Evolutionary conservation across 2,329 filamentous ascomycete species (phyloP), one percentile per base, ranked within the genome.

Genomic region (Colletotrichum acutatum): DNA sequence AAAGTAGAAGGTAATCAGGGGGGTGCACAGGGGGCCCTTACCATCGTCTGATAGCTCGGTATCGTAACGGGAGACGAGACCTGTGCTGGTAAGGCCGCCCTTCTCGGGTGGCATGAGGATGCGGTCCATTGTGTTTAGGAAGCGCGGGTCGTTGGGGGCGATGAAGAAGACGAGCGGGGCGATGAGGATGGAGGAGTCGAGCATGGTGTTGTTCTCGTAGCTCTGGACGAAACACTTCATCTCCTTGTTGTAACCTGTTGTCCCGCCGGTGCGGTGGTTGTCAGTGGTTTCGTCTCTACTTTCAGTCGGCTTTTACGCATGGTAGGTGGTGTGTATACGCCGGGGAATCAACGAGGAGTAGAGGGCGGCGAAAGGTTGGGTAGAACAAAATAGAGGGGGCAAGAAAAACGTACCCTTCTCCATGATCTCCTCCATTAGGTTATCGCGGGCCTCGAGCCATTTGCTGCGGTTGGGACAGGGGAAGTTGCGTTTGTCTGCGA

Each of bases 141-240:
- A 95, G 5, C 93, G 88, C 0, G 93, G 93, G 79, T 95, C 93
- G 76, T 94, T 94, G 1, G 93, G 93, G 5, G 92, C 87, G 72
- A 95, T 91, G 84, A 95, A 95, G 81, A 95, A 95, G 30, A 95
- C 93, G 22, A 95, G 86, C 0, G 93, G 93, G 0, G 93, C 93
- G 74, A 95, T 94, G 53, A 95, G 84, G 62, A 94, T 92, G 1
- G 92, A 92, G 0, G 93, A 93, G 81, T 95, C 93, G 46, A 95
- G 85, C 58, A 92, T 86, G 1, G 91, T 91, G 46, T 86, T 88
- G 78, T 87, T 90, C 82, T 95, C 92, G 79, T 94, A 95, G 82
- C 92, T 94, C 81, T 95, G 93, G 16, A 93, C 85, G 80, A 95
- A 95, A 77, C 88, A 90, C 52, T 90, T 86, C 80, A 94, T 87